Conservation (phyloP, 495 filamentous ascomycete genomes). For the Aspergillus affinis region DNA sequence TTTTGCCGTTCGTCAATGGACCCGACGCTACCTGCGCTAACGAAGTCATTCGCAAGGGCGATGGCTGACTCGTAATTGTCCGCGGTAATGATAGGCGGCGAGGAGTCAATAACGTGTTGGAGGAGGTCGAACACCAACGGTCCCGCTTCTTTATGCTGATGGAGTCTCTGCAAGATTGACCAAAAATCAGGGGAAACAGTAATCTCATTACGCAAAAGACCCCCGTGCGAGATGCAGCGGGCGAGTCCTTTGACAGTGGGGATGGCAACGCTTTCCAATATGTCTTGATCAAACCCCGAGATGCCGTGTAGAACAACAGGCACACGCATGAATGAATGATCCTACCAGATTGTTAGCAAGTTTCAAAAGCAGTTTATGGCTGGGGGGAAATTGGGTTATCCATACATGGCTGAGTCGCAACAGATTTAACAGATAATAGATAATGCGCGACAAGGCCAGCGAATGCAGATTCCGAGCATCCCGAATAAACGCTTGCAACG, state of each 20-base stretch:
- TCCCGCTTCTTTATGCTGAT: constrained; percentile 64
- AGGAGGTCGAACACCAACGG: constrained; percentile 81
- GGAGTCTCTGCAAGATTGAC: constrained; percentile 80
- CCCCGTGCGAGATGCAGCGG: constrained; percentile 72
- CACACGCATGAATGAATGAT: constrained; percentile 85
- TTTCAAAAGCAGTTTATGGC: background rate
- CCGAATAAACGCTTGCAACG: constrained; percentile 76
- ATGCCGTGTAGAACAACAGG: constrained; percentile 93
- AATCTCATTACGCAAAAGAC: constrained; percentile 81
- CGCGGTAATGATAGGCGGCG: constrained; percentile 75
- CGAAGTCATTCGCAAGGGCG: constrained; percentile 83
- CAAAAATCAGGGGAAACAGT: constrained; percentile 97
- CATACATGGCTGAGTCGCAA: constrained; percentile 85
- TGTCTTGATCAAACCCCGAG: constrained; percentile 77
- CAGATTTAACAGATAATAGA: constrained; percentile 82
- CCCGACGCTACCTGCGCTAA: constrained; percentile 79
- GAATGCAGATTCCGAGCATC: constrained; percentile 76
- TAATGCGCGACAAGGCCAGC: constrained; percentile 74
- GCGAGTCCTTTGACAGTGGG: constrained; percentile 76
- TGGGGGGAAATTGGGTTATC: background rate
- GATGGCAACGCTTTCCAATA: constrained; percentile 70
- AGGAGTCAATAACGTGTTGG: constrained; percentile 63
- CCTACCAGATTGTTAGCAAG: constrained; percentile 50
- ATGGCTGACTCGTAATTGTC: constrained; percentile 94
- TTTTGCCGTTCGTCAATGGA: constrained; percentile 76